Conservation (phyloP, 2,329 filamentous ascomycete species). For the Chaetomiaceae sp. region DNA sequence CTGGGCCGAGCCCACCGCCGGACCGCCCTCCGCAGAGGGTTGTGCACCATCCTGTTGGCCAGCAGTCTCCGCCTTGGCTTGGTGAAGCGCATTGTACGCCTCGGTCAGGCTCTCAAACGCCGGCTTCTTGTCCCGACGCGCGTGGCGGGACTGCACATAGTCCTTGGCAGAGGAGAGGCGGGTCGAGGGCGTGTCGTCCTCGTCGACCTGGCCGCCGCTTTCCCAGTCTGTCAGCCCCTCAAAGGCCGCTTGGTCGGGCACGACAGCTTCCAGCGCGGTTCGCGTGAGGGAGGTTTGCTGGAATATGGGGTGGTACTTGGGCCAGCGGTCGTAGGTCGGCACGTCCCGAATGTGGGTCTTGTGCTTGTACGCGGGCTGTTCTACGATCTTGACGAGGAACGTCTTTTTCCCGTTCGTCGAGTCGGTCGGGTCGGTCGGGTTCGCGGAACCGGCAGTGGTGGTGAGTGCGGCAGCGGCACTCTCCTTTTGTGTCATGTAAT, state of each 20-base stretch:
- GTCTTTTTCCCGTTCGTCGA: conserved; percentile 28
- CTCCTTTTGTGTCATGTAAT: conserved; percentile 30
- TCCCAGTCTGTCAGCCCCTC: conserved; percentile 44
- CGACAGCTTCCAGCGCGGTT: conserved; percentile 34
- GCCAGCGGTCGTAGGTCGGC: conserved; percentile 41
- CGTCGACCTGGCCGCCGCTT: conserved; percentile 13
- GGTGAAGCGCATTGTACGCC: conserved; percentile 1
- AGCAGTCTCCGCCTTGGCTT: too few species aligned
- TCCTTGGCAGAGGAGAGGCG: not conserved
- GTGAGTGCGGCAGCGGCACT: too few species aligned
- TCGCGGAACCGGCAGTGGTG: too few species aligned
- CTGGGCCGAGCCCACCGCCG: too few species aligned
- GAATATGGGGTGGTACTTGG: conserved; percentile 24
- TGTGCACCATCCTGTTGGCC: too few species aligned
- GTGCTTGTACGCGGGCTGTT: conserved; percentile 38
- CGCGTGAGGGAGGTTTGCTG: conserved; percentile 33
- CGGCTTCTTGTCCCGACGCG: not conserved
- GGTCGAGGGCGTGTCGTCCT: not conserved
- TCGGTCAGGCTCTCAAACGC: conserved; percentile 9
- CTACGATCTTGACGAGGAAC: conserved; percentile 41
- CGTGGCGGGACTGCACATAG: not conserved
- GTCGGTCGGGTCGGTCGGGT: too few species aligned
- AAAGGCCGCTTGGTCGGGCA: conserved; percentile 36
- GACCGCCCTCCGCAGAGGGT: too few species aligned
- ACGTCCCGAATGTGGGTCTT: conserved; percentile 32